phyloP scores from a whole-genome alignment of 2,329 filamentous ascomycete genomes.

The Onygenales sp. region DNA sequence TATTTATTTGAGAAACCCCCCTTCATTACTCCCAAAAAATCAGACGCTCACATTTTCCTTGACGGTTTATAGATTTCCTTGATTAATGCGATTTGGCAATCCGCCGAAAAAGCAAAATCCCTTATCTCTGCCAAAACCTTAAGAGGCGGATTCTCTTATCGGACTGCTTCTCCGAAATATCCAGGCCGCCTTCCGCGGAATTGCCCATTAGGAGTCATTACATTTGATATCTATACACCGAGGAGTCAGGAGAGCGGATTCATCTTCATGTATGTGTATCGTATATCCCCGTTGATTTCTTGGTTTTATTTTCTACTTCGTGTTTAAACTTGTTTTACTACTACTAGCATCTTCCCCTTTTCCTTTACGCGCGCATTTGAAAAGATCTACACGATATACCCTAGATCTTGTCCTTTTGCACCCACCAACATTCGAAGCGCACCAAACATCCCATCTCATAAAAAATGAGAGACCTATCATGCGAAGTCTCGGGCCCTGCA shows the following conservation, averaged over 20 bases:
- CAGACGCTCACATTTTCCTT: not conserved
- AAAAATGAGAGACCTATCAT: constrained; percentile 1
- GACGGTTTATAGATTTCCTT: not conserved
- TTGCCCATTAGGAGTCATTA: not conserved
- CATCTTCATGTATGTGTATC: too few relatives aligned
- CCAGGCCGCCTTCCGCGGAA: not conserved
- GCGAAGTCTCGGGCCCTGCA: not conserved
- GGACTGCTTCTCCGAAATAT: not conserved
- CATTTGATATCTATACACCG: too few relatives aligned
- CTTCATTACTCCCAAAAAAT: too few relatives aligned
- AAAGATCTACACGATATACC: too few relatives aligned
- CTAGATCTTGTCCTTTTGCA: too few relatives aligned
- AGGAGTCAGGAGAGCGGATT: too few relatives aligned
- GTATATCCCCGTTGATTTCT: too few relatives aligned
- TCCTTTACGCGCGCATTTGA: too few relatives aligned
- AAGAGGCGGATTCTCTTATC: not conserved
- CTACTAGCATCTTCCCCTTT: too few relatives aligned
- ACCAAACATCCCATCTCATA: not conserved
- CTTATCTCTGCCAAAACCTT: not conserved
- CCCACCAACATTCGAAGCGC: not conserved
- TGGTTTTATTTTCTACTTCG: too few relatives aligned
- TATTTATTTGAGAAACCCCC: too few relatives aligned
- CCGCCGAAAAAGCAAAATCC: not conserved
- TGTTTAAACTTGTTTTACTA: too few relatives aligned
- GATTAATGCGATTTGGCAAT: not conserved